Evolutionary conservation across 768 basidiomycete species (phyloP), one percentile per base, ranked within the genome.

Genomic region (Termitomyces sp.): DNA sequence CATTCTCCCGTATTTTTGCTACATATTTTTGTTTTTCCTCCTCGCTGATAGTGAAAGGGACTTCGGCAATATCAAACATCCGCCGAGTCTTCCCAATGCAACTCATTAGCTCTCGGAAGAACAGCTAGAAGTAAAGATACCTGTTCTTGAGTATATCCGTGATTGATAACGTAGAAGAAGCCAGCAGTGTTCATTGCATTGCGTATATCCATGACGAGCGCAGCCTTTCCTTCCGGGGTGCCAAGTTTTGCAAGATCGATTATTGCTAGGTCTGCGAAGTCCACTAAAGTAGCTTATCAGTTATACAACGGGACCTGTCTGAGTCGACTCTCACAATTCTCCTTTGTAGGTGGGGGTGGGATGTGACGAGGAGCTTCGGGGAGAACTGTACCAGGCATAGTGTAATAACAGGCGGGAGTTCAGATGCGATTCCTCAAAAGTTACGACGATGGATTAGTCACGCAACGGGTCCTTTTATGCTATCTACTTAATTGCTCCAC

Each of bases 161-260:
- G 82, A 58, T 82, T 81, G 39, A 81, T 69, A 24, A 78, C 76
- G 59, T 81, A 83, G 66, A 83, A 78, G 69, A 84, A 84, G 0
- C 78, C 78, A 40, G 60, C 50, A 7, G 69, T 72, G 5, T 66
- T 64, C 74, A 86, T 76, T 5, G 84, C 84, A 50, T 82, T 75
- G 32, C 72, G 73, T 4, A 82, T 74, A 57, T 82, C 74, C 3
- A 65, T 52, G 0, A 78, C 78, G 0, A 86, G 70, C 24, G 67
- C 65, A 0, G 67, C 65, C 18, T 78, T 75, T 11, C 74, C 79
- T 58, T 80, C 76, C 0, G 68, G 63, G 6, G 76, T 81, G 3
- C 59, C 59, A 1, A 74, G 75, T 52, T 73, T 73, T 5, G 82
- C 73, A 13, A 87, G 66, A 62, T 86, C 84, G 58, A 87, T 78